phyloP scores from a whole-genome alignment of 2,329 filamentous ascomycete genomes.

The Cytospora chrysosperma region DNA sequence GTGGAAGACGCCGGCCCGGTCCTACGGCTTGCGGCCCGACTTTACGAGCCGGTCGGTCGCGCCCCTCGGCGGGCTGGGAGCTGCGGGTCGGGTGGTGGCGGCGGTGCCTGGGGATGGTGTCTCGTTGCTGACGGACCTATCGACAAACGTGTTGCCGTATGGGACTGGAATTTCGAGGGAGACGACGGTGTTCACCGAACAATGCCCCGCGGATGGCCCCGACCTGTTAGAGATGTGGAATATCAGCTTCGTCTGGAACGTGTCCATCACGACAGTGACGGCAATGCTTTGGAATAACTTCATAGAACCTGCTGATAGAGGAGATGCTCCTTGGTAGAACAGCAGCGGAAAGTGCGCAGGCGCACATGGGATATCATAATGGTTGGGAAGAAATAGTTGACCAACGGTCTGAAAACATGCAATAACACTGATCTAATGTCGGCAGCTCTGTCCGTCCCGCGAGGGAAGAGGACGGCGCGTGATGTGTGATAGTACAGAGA shows the following conservation, averaged over 20 bases:
- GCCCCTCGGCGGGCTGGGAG: too few species aligned
- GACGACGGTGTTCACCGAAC: background rate
- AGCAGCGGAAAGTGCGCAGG: background rate
- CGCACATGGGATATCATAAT: background rate
- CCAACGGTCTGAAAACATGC: background rate
- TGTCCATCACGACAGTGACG: background rate
- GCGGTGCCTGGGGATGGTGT: background rate
- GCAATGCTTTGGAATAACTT: background rate
- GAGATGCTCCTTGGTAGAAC: background rate
- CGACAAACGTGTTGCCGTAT: background rate
- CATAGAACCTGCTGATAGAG: background rate
- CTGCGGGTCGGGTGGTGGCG: too few species aligned
- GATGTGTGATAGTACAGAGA: slow-evolving; percentile 18
- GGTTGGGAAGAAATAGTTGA: background rate
- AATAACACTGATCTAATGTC: slow-evolving; percentile 9
- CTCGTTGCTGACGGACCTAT: background rate
- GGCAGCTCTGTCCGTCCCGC: slow-evolving; percentile 14
- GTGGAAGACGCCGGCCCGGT: background rate
- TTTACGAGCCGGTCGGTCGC: background rate
- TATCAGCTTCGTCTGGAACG: background rate
- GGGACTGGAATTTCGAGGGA: too few species aligned
- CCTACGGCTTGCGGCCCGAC: background rate
- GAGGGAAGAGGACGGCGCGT: slow-evolving; percentile 1
- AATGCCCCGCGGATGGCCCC: background rate
- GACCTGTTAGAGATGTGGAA: background rate